Base-by-base conservation (phyloP, 768 basidiomycete genomes). In the Russula compacta region DNA sequence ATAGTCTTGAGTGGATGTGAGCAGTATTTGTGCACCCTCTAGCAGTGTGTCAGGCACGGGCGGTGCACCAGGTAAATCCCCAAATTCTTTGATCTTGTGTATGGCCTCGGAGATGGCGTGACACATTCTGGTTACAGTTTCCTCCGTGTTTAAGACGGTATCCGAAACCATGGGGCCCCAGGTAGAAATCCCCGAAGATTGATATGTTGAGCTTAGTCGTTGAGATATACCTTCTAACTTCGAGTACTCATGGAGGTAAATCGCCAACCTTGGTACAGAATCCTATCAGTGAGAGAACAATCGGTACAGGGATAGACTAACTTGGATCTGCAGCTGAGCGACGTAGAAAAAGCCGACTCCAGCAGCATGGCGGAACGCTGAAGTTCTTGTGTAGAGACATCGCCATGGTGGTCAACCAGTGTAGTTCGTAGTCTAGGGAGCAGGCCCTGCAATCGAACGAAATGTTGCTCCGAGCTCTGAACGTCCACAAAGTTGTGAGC, bases 381-480 rank as follows among this genome's bases (percentile, higher is more conserved):
- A 17, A 98, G 76, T 61, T 98, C 95, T 14, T 88, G 85, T n/a
- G 91, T 92, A 10, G 82, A 79, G 50, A 98, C 67, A 69, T 98
- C 97, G 0, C 78, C 70, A 69, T 94, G 89, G 71, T 98, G 95
- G 49, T 77, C 71, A 7, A 80, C 75, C 29, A 92, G 74, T 2
- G 81, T 77, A 6, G 75, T 74, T 48, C 90, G 78, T 33, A 98
- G 75, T 6, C 76, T 75, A 5, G 90, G 86, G 56, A 98, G 79
- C 48, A 80, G 73, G 8, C 79, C 79, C 36, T 80, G 78, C 9
- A 95, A 74, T 29, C 85, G 82, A 54, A 79, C 70, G 65, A 89
- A 84, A 71, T 91, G 90, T 11, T 69, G 64, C 63, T 92, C 87
- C 43, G 75, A 73, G 68, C 77, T 83, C n/a, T 72, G 68, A 43